Evolutionary conservation across 495 filamentous ascomycete genomes (phyloP), one percentile per base, ranked within the genome.

Genomic region (Amorphotheca resinae): DNA sequence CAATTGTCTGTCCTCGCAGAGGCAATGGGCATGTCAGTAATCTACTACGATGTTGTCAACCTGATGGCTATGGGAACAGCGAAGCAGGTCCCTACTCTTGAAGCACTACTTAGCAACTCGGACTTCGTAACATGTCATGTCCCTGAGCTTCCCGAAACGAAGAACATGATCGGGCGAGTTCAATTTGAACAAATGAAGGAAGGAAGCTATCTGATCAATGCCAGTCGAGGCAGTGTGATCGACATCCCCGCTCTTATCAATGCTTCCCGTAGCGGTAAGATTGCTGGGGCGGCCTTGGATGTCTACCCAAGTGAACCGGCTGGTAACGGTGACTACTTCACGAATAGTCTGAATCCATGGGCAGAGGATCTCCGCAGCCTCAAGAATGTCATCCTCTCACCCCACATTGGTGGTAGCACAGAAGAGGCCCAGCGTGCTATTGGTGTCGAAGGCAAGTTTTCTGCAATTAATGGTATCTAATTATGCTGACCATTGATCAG

Each of bases 341-440:
- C 74, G 57, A 78, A 74, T 55, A 62, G 73, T n/a, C 70, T 99
- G 51, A 94, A 94, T 59, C 47, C 60, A 14, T 96, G 87, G 87
- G 81, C 73, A n/a, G 72, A 84, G 40, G 88, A 94, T 46, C 76
- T 99, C 34, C 77, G 84, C 20, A 69, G 72, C 28, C 70, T 96
- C 37, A 87, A 81, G 61, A 99, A 99, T 63, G 63, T 99, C 50
- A 93, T 99, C 46, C 69, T 99, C 22, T 89, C 88, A 2, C 91
- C 91, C 16, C 91, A 99, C 57, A 95, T 99, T 55, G 91, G 91
- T 42, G 91, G 91, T 23, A 93, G 84, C 63, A 99, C 93, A 2
- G 93, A 99, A 61, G 88, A 99, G 67, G 93, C 93, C 4, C 93
- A 99, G 64, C 77, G 84, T 41, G 89, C 93, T 7, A 99, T 96